Base-by-base conservation (phyloP, 176 grass and related monocot genomes). In the Ensete glaucum region DNA sequence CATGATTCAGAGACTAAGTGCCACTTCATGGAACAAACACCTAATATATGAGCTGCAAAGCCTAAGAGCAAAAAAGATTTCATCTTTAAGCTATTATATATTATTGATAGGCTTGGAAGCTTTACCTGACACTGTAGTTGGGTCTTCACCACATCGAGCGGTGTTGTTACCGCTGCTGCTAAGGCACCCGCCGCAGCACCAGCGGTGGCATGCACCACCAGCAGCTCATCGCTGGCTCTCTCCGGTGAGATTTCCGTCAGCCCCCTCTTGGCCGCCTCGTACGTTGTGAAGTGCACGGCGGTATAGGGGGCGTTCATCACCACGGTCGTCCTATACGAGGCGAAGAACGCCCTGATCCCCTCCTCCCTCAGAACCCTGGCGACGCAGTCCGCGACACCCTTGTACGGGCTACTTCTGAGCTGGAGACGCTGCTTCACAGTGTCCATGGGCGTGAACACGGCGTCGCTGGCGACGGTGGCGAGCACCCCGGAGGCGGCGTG, bases 381-480 rank as follows among this genome's bases (percentile, higher is more conserved):
- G 75, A 77, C 75, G 75, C 75, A 77, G 29, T 77, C 75, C 49
- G 62, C 17, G 49, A 77, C 75, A 10, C 75, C 75, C 60, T 77
- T 77, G 60, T 77, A 77, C 48, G 75, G 75, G 23, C 60, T 77
- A 50, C 75, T 65, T 49, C 26, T 77, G 55, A 77, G 60, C 59
- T 77, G 75, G 7, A 77, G 60, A 5, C 75, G 58, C 75, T 77
- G 75, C 75, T 77, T 77, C 34, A 77, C 75, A 11, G 75, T 77
- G 59, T 77, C 75, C 75, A 77, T 77, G 49, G 75, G 75, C 9
- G 75, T 77, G 75, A 77, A 77, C 19, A 77, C 75, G 34, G 75
- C 75, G 49, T 77, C 75, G 14, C 75, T 66, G 8, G 75, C 75
- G 34, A 77, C 75, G n/a, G 75, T 77, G 21, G 75, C 75, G 6